These are phyloP conservation scores for Scenedesmus sp. DNA, from an alignment of 163 green algal genomes.

Conservation along the genomic window DNA sequence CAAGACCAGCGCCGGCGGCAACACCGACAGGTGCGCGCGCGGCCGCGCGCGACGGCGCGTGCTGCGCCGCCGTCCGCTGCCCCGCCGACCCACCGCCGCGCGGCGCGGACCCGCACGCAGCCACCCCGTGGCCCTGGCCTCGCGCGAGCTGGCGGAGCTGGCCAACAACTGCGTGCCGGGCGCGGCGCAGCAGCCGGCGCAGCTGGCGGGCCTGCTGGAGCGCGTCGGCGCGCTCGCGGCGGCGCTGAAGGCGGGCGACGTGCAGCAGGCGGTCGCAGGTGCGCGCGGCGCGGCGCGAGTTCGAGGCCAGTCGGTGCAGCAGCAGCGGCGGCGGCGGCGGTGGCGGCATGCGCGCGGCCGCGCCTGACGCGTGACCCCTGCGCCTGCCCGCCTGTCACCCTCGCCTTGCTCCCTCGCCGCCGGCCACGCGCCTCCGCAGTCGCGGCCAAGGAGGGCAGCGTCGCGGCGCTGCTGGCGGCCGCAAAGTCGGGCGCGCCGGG, in stretches of 20 bases:
- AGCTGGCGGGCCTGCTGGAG: conserved; percentile 24
- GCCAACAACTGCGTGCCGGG: conserved; percentile 44
- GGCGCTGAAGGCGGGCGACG: neutral
- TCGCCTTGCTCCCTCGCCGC: too few species aligned
- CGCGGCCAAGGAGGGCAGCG: conserved; percentile 17
- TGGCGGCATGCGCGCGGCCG: too few species aligned
- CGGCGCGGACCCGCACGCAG: neutral
- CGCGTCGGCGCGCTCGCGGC: conserved; percentile 33
- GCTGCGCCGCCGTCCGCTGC: neutral
- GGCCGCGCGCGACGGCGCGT: neutral
- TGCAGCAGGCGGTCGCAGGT: conserved; percentile 43
- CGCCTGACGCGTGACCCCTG: too few species aligned
- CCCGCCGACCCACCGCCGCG: neutral
- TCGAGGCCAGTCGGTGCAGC: too few species aligned
- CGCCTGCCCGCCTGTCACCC: too few species aligned
- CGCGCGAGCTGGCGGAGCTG: neutral
- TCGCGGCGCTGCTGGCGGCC: conserved; percentile 31
- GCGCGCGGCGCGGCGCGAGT: too few species aligned
- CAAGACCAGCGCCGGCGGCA: conserved; percentile 39
- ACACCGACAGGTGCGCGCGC: conserved; percentile 29
- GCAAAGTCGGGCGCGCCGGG: conserved; percentile 9
- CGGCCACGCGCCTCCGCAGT: neutral
- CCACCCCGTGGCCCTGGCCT: conserved; percentile 26
- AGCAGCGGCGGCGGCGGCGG: too few species aligned
- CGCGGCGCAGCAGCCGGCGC: conserved; percentile 48